phyloP scores from a whole-genome alignment of 2,329 filamentous ascomycete genomes.

The Botrytis aclada region DNA sequence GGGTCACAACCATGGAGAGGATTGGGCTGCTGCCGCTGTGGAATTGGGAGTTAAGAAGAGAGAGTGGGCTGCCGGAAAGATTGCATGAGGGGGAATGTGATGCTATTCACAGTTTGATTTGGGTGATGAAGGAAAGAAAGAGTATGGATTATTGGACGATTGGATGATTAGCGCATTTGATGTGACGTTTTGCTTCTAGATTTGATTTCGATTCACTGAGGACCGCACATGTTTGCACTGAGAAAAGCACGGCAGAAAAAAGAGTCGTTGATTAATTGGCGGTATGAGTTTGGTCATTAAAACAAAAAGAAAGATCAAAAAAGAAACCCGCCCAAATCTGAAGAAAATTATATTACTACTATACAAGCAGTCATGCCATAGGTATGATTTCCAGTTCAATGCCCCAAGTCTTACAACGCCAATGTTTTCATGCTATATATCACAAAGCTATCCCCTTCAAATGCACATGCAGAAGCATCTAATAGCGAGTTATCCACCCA shows the following conservation, averaged over 20 bases:
- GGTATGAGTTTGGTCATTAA: slow-evolving; percentile 6
- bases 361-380: slow-evolving; percentile 21
- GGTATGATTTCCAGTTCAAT: slow-evolving; percentile 19
- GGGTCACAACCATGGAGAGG: slow-evolving; percentile 94
- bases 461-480: slow-evolving; percentile 23
- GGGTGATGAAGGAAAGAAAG: not conserved
- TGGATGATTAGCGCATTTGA: slow-evolving; percentile 11
- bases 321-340: slow-evolving; percentile 13
- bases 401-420: slow-evolving; percentile 23
- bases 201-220: not conserved
- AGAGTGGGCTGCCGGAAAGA: slow-evolving; percentile 62
- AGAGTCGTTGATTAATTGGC: not conserved
- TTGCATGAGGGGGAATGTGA: slow-evolving; percentile 22
- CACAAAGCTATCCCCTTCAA: slow-evolving; percentile 13
- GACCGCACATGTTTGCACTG: not conserved
- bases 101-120: not conserved
- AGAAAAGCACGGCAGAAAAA: not conserved
- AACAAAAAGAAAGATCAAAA: slow-evolving; percentile 1
- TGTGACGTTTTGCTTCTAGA: not conserved
- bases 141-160: slow-evolving; percentile 1
- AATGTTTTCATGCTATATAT: slow-evolving; percentile 22
- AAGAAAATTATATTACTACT: slow-evolving; percentile 22
- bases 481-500: slow-evolving; percentile 19
- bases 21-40: slow-evolving; percentile 93
- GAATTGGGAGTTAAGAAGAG: slow-evolving; percentile 87